Evolutionary conservation across 352 stramenopile genomes (phyloP), one percentile per base, ranked within the genome.

Genomic region (Thalassiosira exigua): DNA sequence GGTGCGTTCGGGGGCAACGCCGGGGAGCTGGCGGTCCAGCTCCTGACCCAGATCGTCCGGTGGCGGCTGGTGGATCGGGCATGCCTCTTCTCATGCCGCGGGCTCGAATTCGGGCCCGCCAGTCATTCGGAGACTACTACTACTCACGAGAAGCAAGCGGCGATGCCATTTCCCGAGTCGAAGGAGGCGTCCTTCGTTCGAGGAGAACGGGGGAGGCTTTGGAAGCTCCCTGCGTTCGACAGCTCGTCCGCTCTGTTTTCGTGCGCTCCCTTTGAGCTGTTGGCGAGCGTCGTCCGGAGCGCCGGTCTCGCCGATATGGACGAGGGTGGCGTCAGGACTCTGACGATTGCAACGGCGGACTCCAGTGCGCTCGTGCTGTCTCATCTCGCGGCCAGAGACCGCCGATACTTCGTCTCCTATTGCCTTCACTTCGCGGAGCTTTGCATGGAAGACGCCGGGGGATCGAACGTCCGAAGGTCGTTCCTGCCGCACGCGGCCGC

Each of bases 1-100:
- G 66, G 56, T 24, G 76, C 76, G 26, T 81, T 76, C 57, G 66
- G 71, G 36, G 75, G 74, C 57, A 74, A 85, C 59, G 62, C 51
- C 0, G 89, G 84, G 9, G 85, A 92, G 64, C 50, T 92, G 19
- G 76, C 92, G 62, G 19, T 92, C 2, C 69, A 85, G 39, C 64
- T 92, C 3, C 44, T 94, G 0, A 84, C 76, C n/a, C 71, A 90
- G 32, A 89, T 93, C 4, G 67, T 91, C 30, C 32, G 69, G 60
- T 68, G 74, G 32, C 53, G 74, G 42, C 76, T 57, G 26, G 58
- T 36, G n/a, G 70, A 85, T 54, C 62, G 62, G 53, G n/a, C 42
- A 3, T 11, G 22, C 48, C 61, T 76, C 48, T 56, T 76, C 19
- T 27, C 22, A 22, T 69, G 36, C 14, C n/a, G 12, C 11, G 39